Evolutionary conservation across 352 stramenopile genomes (phyloP), one percentile per base, ranked within the genome.

Genomic region (Phytophthora aleatoria): DNA sequence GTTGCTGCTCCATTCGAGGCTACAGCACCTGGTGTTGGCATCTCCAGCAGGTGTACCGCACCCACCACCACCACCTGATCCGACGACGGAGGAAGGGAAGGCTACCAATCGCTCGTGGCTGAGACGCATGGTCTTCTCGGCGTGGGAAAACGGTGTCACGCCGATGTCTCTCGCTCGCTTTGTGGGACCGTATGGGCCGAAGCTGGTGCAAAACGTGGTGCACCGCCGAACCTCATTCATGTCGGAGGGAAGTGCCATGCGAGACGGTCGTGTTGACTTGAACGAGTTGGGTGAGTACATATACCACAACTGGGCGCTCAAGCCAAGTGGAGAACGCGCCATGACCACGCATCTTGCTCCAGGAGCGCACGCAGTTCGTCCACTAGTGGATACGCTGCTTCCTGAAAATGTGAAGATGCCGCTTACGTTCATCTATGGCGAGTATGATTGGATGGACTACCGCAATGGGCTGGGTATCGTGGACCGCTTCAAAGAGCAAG

Each of bases 401-500:
- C 83, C 83, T 1, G 74, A 85, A 47, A 65, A 60, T 4, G 70
- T 95, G 8, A 72, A 81, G 51, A 94, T 94, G 87, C 87, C 87
- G 24, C 64, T 95, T 13, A 90, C 85, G 30, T 94, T 95, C 57
- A 86, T 95, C 45, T 94, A 94, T 58, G 83, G 85, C 41, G 79
- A 92, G 27, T 84, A 75, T 30, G 87, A 95, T 70, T 95, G 87
- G 87, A 95, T 95, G 87, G 85, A 95, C 69, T 92, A 88, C 56
- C 74, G 73, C 38, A 81, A 90, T 50, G 83, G 84, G 16, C 58
- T 78, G 44, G 62, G 76, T 12, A 78, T 95, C n/a, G 79, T 93
- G 11, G 67, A 91, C 20, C 61, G 61, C 3, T 85, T 94, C n/a
- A 64, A 71, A 24, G 44, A 67, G 5, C 60, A 70, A 0, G 68